These are phyloP conservation scores for Mycena capillaripes DNA, from an alignment of 768 basidiomycete species.

Conservation along the genomic window DNA sequence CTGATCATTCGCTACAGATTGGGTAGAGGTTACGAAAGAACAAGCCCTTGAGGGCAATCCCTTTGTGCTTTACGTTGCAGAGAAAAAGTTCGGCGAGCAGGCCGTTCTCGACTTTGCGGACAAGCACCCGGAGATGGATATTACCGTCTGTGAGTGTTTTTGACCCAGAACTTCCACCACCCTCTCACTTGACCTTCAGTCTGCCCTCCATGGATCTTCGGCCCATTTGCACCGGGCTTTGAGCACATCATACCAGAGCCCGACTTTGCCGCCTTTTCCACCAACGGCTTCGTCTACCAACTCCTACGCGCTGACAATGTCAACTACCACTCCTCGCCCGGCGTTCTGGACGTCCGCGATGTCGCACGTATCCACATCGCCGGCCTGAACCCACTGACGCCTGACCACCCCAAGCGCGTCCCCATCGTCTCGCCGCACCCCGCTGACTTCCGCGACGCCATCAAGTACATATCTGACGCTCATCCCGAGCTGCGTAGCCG, in stretches of 20 bases:
- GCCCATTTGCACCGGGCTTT: conserved; percentile 43
- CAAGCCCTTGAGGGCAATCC: conserved; percentile 25
- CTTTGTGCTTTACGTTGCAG: conserved; percentile 17
- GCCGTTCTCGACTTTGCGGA: conserved; percentile 32
- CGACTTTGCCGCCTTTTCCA: conserved; percentile 30
- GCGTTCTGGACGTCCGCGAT: conserved; percentile 15
- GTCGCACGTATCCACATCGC: conserved; percentile 34
- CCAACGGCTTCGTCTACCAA: conserved; percentile 32
- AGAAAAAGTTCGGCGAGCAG: conserved; percentile 32
- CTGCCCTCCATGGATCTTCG: conserved; percentile 42
- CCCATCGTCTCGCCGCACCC: conserved; percentile 23
- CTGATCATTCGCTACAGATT: conserved; percentile 16
- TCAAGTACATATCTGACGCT: conserved; percentile 25
- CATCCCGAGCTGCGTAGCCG: conserved; percentile 34
- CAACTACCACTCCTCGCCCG: conserved; percentile 20
- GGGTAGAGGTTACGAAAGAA: conserved; percentile 27
- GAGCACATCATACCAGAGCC: conserved; percentile 33
- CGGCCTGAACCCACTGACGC: conserved; percentile 23
- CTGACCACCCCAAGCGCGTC: conserved; percentile 30
- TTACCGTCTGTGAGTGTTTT: conserved; percentile 26
- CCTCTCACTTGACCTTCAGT: conserved; percentile 6
- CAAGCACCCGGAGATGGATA: conserved; percentile 35
- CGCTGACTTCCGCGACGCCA: conserved; percentile 27
- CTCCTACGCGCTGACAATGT: conserved; percentile 31
- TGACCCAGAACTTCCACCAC: too few species aligned